phyloP scores from a whole-genome alignment of 139 green algal species.

The Diplosphaera chodatii region DNA sequence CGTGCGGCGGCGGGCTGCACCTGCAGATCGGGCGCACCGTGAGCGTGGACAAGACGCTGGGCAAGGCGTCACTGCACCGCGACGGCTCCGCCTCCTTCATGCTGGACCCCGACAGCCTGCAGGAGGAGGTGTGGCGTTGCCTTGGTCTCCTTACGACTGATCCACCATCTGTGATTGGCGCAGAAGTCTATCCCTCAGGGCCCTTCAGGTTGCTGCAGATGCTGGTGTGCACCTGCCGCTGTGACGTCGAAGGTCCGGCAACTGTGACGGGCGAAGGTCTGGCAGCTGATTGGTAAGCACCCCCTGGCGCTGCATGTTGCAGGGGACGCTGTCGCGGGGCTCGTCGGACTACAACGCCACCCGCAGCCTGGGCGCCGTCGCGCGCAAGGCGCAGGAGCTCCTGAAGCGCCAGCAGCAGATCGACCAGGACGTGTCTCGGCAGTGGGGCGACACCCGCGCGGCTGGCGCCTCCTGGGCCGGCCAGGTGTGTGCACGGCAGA shows the following conservation, averaged over 20 bases:
- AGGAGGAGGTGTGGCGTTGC: too few species aligned
- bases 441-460: not conserved
- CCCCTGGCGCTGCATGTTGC: too few species aligned
- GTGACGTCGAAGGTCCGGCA: too few species aligned
- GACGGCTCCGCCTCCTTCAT: conserved; percentile 6
- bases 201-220: too few species aligned
- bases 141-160: too few species aligned
- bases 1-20: conserved; percentile 13
- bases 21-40: conserved; percentile 22
- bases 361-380: conserved; percentile 16
- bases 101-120: not conserved
- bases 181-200: too few species aligned
- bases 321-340: not conserved
- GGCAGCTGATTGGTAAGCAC: too few species aligned
- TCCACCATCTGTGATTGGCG: too few species aligned
- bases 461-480: not conserved
- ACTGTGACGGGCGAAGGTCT: too few species aligned
- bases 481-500: too few species aligned
- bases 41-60: conserved; percentile 2
- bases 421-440: conserved; percentile 28
- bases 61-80: conserved; percentile 3
- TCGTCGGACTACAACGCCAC: conserved; percentile 7
- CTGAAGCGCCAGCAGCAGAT: conserved; percentile 55
- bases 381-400: conserved; percentile 39
- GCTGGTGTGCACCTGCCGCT: too few species aligned